Conservation (phyloP, 257 asterid genomes). For the Nicotiana tomentosiformis region DNA sequence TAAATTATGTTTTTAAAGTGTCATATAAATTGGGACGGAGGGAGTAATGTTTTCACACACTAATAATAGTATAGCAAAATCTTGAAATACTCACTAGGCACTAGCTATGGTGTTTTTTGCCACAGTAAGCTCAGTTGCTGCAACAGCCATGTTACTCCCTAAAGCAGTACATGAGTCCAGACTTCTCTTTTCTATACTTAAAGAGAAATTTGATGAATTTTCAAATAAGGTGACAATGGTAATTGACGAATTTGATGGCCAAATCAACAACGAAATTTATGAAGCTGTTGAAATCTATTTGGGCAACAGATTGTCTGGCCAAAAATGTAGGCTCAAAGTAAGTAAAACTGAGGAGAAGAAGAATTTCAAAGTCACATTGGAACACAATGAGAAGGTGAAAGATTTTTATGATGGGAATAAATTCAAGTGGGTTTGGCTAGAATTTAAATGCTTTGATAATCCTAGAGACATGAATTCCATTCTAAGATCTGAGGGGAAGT, state of each 20-base stretch:
- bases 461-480: background rate
- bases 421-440: background rate
- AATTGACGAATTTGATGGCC: slow-evolving; percentile 16
- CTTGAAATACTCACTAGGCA: background rate
- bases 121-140: slow-evolving; percentile 13
- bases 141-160: slow-evolving; percentile 15
- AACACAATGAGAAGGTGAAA: slow-evolving; percentile 1
- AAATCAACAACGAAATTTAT: slow-evolving; percentile 4
- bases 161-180: slow-evolving; percentile 6
- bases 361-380: slow-evolving; percentile 3
- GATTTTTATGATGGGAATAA: background rate
- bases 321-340: background rate
- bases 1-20: too few relatives aligned
- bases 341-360: background rate
- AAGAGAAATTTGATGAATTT: background rate
- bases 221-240: slow-evolving; percentile 1
- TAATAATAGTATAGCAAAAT: background rate
- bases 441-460: background rate
- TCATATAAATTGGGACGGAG: too few relatives aligned
- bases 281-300: slow-evolving; percentile 22
- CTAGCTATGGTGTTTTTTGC: background rate
- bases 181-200: slow-evolving; percentile 12
- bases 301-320: background rate
- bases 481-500: slow-evolving; percentile 2
- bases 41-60: too few relatives aligned